phyloP scores from a whole-genome alignment of 176 grass and related monocot genomes.

The Bolboschoenus planiculmis region DNA sequence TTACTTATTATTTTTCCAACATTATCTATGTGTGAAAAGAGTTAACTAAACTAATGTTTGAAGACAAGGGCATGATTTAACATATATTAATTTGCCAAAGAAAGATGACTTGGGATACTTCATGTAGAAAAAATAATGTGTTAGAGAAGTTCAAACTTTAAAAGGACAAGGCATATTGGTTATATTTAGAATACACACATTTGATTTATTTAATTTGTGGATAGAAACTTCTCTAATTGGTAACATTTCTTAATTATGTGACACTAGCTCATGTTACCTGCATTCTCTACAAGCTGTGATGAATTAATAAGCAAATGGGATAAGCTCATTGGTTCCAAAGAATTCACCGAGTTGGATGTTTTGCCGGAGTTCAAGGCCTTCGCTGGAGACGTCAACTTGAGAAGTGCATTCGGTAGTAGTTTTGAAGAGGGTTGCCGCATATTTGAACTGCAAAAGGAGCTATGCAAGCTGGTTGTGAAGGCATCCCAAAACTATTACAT shows the following conservation, averaged over 20 bases:
- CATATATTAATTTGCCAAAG: no score
- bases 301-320: slow-evolving; percentile 44
- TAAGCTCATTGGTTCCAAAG: not conserved
- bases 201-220: not conserved
- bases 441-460: slow-evolving; percentile 46
- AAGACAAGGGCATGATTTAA: no score
- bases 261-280: slow-evolving; percentile 48
- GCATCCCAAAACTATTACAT: not conserved
- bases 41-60: no score
- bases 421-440: slow-evolving; percentile 47
- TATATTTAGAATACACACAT: no score
- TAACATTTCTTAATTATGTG: not conserved
- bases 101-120: no score
- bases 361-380: slow-evolving; percentile 52
- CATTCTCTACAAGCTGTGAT: slow-evolving; percentile 28
- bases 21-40: no score
- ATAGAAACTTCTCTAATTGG: not conserved
- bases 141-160: no score
- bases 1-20: no score
- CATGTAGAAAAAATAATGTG: no score
- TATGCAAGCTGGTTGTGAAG: not conserved
- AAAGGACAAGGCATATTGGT: no score
- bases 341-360: slow-evolving; percentile 43
- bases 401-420: slow-evolving; percentile 54
- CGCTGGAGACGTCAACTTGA: slow-evolving; percentile 37